Conservation (phyloP, 2,329 filamentous ascomycete species). For the Paecilomyces fulvus region DNA sequence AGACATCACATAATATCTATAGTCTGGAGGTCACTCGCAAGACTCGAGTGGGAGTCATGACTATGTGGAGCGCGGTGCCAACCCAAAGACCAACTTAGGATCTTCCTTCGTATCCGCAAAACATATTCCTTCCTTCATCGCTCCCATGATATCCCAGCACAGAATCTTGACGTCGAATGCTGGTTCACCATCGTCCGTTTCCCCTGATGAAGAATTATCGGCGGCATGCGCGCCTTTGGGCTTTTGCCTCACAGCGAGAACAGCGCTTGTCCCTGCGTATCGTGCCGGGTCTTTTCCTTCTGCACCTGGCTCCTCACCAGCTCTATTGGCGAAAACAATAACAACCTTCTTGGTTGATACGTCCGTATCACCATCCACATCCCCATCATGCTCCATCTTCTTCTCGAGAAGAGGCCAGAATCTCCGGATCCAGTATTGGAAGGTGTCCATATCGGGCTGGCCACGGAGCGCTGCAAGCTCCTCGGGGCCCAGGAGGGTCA, state of each 20-base stretch:
- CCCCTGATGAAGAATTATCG: not conserved
- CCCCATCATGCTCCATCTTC: constrained; percentile 18
- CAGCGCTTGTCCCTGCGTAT: constrained; percentile 42
- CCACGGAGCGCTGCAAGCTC: constrained; percentile 38
- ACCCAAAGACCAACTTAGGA: constrained; percentile 31
- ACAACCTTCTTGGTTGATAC: constrained; percentile 27
- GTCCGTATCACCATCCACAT: constrained; percentile 15
- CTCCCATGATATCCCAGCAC: constrained; percentile 40
- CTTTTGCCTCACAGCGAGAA: constrained; percentile 32
- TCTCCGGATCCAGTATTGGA: constrained; percentile 55
- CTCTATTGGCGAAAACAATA: constrained; percentile 40
- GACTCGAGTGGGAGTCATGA: too few species aligned
- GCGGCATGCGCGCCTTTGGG: not conserved
- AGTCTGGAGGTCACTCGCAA: too few species aligned
- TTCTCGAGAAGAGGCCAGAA: constrained; percentile 44
- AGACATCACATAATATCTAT: too few species aligned
- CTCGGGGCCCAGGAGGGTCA: constrained; percentile 42
- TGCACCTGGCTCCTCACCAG: constrained; percentile 29
- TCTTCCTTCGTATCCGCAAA: constrained; percentile 38
- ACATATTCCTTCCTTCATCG: constrained; percentile 36
- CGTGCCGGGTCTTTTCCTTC: constrained; percentile 31
- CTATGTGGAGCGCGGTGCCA: constrained; percentile 10
- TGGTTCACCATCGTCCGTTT: not conserved
- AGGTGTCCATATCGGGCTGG: constrained; percentile 50
- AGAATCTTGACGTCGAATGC: constrained; percentile 30